Evolutionary conservation across 768 basidiomycete species (phyloP).

Genomic region (Mycena galopus): DNA sequence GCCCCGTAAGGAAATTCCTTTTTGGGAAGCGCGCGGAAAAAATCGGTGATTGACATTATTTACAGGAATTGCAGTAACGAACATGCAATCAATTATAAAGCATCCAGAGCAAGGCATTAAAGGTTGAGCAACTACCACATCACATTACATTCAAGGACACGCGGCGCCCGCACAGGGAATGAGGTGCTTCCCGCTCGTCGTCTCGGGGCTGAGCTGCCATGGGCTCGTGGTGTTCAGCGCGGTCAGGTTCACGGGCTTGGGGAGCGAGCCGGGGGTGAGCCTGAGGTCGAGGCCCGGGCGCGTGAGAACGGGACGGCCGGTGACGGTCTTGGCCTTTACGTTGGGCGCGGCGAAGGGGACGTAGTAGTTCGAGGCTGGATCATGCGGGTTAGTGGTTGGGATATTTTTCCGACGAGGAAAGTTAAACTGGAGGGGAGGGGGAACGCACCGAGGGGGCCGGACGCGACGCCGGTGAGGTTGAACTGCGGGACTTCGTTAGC

Average conservation of each 20-base stretch:
- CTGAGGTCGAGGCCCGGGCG: neutral
- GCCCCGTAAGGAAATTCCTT: no score
- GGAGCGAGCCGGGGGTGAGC: neutral
- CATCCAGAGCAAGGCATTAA: no score
- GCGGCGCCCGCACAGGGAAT: neutral
- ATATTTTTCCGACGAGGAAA: no score
- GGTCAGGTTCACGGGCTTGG: neutral
- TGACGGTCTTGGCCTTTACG: neutral
- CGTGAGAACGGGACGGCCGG: neutral
- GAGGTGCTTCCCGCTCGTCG: neutral
- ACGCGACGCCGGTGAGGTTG: conserved; percentile 10
- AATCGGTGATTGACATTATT: no score
- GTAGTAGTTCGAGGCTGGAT: neutral
- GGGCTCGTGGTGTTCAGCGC: neutral
- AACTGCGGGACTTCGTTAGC: conserved; percentile 1
- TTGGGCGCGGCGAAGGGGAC: neutral
- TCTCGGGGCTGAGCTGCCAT: neutral
- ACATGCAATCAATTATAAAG: no score
- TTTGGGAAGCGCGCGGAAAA: no score
- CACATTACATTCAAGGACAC: no score
- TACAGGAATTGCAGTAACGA: no score
- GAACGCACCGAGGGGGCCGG: conserved; percentile 7
- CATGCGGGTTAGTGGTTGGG: no score
- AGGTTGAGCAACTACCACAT: no score
- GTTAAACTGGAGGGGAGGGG: neutral